phyloP scores from a whole-genome alignment of 2,329 filamentous ascomycete genomes.

The Gaeumannomyces tritici region DNA sequence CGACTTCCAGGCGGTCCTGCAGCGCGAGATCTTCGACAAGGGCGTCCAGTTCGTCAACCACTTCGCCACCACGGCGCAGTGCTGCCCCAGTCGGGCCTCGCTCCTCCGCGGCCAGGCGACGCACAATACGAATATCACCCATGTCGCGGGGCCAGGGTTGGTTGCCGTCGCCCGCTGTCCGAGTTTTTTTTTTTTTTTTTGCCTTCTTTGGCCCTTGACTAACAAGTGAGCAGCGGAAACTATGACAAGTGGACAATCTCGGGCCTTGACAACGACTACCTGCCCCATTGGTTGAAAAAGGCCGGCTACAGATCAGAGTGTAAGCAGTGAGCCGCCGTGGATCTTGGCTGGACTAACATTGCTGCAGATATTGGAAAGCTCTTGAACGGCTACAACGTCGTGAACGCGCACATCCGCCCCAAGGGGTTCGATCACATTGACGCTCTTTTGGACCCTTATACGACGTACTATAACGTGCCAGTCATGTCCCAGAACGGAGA shows the following conservation, averaged over 20 bases:
- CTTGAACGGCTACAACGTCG: slow-evolving; percentile 52
- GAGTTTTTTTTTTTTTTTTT: too few relatives aligned
- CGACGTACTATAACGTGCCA: slow-evolving; percentile 54
- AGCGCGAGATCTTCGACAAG: slow-evolving; percentile 22
- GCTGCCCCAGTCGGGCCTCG: slow-evolving; percentile 58
- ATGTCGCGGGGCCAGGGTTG: slow-evolving; percentile 32
- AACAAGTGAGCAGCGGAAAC: slow-evolving; percentile 32
- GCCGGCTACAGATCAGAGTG: slow-evolving; percentile 22
- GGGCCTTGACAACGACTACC: slow-evolving; percentile 30
- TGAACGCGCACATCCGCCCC: slow-evolving; percentile 52
- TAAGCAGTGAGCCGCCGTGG: too few relatives aligned
- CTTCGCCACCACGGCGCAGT: slow-evolving; percentile 57
- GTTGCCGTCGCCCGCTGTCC: too few relatives aligned
- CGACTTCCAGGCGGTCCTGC: slow-evolving; percentile 44
- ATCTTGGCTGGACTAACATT: slow-evolving; percentile 33
- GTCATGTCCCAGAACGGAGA: slow-evolving; percentile 48
- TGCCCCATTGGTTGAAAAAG: slow-evolving; percentile 31
- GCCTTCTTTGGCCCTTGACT: too few relatives aligned
- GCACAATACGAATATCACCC: slow-evolving; percentile 63
- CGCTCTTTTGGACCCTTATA: slow-evolving; percentile 42
- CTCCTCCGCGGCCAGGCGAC: slow-evolving; percentile 57
- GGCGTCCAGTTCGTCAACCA: slow-evolving; percentile 38
- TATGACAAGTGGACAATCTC: background rate
- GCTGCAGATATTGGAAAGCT: slow-evolving; percentile 59
- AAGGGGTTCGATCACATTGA: slow-evolving; percentile 49